phyloP scores from a whole-genome alignment of 352 stramenopile genomes.

The Pythium utonaiense region DNA sequence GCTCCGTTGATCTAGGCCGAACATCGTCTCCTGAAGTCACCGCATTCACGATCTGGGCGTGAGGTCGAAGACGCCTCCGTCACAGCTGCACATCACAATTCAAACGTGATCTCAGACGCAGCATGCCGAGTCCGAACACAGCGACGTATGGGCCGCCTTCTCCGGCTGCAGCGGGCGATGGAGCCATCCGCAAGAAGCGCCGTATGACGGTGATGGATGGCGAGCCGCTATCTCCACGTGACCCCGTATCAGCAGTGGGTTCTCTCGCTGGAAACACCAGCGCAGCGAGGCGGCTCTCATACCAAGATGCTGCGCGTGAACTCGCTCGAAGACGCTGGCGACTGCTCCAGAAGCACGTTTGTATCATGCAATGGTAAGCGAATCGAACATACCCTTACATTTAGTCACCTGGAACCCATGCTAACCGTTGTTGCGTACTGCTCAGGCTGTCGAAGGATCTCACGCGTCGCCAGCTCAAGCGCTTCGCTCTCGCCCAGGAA shows the following conservation, averaged over 20 bases:
- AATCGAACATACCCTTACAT: no score
- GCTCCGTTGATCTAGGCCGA: not conserved
- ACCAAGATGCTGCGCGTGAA: constrained; percentile 27
- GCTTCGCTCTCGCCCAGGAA: constrained; percentile 49
- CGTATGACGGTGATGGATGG: constrained; percentile 8
- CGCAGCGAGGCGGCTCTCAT: constrained; percentile 16
- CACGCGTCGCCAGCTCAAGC: constrained; percentile 36
- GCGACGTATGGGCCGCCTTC: not conserved
- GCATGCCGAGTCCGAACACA: not conserved
- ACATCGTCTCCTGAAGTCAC: not conserved
- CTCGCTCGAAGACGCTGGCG: constrained; percentile 44
- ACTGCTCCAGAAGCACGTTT: constrained; percentile 57
- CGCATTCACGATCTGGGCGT: not conserved
- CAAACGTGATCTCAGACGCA: not conserved
- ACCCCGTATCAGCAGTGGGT: not conserved
- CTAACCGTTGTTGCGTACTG: not conserved
- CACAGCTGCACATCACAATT: constrained; percentile 12
- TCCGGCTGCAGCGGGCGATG: not conserved
- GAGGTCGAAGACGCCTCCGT: not conserved
- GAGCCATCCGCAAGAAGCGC: constrained; percentile 16
- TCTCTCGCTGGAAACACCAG: no score
- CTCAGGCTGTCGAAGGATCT: constrained; percentile 50
- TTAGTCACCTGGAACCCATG: no score
- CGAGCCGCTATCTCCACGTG: not conserved
- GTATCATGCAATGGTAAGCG: constrained; percentile 62